These are phyloP conservation scores for Wickerhamiella pararugosa DNA, from an alignment of 1,139 yeast genomes.

Conservation along the genomic window DNA sequence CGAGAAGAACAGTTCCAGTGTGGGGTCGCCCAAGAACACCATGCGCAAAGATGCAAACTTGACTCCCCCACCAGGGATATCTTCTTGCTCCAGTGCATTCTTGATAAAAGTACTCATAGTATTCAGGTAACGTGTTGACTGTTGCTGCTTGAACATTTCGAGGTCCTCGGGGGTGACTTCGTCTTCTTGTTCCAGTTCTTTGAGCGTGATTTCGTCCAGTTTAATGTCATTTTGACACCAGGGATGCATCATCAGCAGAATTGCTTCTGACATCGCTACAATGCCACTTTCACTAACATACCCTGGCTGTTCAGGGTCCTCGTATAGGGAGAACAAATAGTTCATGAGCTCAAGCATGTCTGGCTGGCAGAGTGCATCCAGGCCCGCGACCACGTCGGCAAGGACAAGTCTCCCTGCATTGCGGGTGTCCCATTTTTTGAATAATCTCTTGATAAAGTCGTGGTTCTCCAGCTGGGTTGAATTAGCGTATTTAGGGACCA, in stretches of 20 bases:
- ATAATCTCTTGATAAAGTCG: constrained; percentile 48
- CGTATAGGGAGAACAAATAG: constrained; percentile 65
- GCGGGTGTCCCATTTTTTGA: constrained; percentile 53
- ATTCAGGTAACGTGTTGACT: constrained; percentile 64
- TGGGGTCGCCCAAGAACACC: constrained; percentile 89
- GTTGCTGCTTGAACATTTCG: constrained; percentile 43
- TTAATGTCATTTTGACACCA: constrained; percentile 23
- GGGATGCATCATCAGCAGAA: constrained; percentile 67
- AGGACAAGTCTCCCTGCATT: constrained; percentile 43
- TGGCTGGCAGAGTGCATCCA: constrained; percentile 50
- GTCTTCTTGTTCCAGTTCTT: constrained; percentile 10
- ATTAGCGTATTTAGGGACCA: constrained; percentile 22
- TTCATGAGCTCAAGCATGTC: constrained; percentile 73
- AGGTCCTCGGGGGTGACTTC: constrained; percentile 18
- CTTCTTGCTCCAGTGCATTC: constrained; percentile 15
- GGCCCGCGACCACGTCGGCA: constrained; percentile 55
- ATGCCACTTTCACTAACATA: constrained; percentile 66
- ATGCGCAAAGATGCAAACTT: constrained; percentile 84
- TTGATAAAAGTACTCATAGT: constrained; percentile 77
- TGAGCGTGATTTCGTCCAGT: constrained; percentile 8
- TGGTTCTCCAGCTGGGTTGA: constrained; percentile 19
- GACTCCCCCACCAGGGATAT: constrained; percentile 37
- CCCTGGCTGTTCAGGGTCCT: constrained; percentile 35
- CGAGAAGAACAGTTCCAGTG: constrained; percentile 72
- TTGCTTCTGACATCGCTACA: constrained; percentile 71